Conservation (phyloP, 345 rosid species). For the Pistacia atlantica region DNA sequence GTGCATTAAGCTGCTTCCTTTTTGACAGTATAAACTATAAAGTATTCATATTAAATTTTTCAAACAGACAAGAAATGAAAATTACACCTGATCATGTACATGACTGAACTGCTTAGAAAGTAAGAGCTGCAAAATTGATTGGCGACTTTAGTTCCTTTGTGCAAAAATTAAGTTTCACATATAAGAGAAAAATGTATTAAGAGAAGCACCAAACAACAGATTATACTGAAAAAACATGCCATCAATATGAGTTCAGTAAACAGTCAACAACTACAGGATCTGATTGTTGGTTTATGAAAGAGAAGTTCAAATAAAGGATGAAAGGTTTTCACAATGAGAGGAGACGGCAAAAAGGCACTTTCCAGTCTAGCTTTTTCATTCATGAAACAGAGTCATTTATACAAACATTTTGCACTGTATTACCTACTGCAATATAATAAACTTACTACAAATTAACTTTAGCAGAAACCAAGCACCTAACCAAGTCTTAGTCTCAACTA, state of each 20-base stretch:
- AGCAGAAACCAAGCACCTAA: too few species aligned
- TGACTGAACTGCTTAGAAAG: conserved; percentile 82
- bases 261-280: not conserved
- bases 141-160: conserved; percentile 83
- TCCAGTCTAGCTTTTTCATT: too few species aligned
- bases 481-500: too few species aligned
- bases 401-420: too few species aligned
- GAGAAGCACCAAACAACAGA: conserved; percentile 1
- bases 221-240: not conserved
- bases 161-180: conserved; percentile 34
- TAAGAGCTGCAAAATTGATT: conserved; percentile 69
- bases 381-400: too few species aligned
- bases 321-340: too few species aligned
- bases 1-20: not conserved
- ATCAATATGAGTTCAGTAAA: not conserved
- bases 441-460: too few species aligned
- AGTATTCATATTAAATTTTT: not conserved
- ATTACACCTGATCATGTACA: conserved; percentile 83
- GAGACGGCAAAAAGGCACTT: too few species aligned
- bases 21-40: conserved; percentile 1
- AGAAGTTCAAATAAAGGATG: too few species aligned
- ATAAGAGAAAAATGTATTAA: conserved; percentile 7
- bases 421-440: too few species aligned
- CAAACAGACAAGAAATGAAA: conserved; percentile 8
- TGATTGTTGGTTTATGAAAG: too few species aligned